Evolutionary conservation across 495 filamentous ascomycete species (phyloP), one percentile per base, ranked within the genome.

Genomic region (Podospora tetraspora): DNA sequence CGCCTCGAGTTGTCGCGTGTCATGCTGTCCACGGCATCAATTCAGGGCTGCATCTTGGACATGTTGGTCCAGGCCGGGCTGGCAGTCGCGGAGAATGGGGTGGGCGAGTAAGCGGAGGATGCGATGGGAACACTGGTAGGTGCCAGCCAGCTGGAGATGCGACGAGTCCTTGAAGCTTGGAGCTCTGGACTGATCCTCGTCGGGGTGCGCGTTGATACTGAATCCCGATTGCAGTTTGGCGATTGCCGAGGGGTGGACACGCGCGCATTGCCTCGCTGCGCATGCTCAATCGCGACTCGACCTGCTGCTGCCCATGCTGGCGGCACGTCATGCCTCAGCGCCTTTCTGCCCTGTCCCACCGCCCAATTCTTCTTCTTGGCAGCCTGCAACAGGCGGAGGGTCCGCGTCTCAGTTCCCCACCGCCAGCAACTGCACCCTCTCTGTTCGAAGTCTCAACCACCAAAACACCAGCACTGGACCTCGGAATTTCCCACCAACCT

Each of bases 1-100:
- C 43, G 43, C 43, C 19, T 52, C 43, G 43, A 8, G 43, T n/a
- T 52, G 43, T 52, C 43, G 43, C 6, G 43, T 52, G 43, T 52
- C 63, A 76, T 76, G 69, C 68, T 77, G 63, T 77, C 73, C 75
- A 75, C 76, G 67, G 70, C 66, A 59, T 34, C 24, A 29, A 64
- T 68, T 62, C 61, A 52, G 16, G 43, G 43, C 43, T 52, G 43
- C 43, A 52, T 52, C 43, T 52, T 52, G 43, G 43, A 52, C 43
- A 52, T 52, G 43, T n/a, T 19, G 19, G 16, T 52, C 43, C 43
- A 19, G 43, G 6, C 43, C 16, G 16, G 16, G 43, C 16, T 8
- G 5, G 43, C 43, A 8, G 6, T 52, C 16, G n/a, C 43, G 43
- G 43, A 52, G 32, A 10, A 10, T 34, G 12, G 1, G 32, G 32